A percentile compares a stretch with the other conserved stretches of the same genome.
phyloP scores from a whole-genome alignment of 257 asterid genomes.

The Lavandula angustifolia region DNA sequence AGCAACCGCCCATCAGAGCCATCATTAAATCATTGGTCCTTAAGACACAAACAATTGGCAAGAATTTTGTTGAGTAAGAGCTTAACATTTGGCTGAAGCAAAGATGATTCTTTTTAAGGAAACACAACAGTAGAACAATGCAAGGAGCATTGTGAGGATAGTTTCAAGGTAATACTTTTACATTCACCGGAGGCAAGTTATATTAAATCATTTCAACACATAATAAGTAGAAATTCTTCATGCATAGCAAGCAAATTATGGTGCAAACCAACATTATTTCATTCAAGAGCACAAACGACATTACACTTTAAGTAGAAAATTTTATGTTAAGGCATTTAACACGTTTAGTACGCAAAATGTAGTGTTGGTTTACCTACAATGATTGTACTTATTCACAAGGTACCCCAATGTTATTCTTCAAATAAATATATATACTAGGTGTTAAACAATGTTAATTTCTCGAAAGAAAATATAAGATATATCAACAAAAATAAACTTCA shows the following conservation, averaged over 20 bases:
- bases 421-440: not conserved
- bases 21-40: too few relatives aligned
- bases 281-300: too few relatives aligned
- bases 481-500: constrained; percentile 1
- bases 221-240: not conserved
- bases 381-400: not conserved
- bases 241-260: not conserved
- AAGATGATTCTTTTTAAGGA: too few relatives aligned
- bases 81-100: too few relatives aligned
- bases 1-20: not conserved
- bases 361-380: not conserved
- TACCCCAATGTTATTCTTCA: not conserved
- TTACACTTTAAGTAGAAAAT: not conserved
- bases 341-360: not conserved
- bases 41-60: too few relatives aligned
- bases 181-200: too few relatives aligned
- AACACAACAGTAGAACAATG: too few relatives aligned
- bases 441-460: constrained; percentile 1
- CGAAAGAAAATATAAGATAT: not conserved
- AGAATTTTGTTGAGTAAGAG: too few relatives aligned
- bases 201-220: too few relatives aligned
- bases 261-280: not conserved
- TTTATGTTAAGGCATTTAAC: not conserved
- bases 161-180: too few relatives aligned
- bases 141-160: too few relatives aligned